Base-by-base conservation (phyloP, 148 eudicot species). In the Fagopyrum homotropicum region DNA sequence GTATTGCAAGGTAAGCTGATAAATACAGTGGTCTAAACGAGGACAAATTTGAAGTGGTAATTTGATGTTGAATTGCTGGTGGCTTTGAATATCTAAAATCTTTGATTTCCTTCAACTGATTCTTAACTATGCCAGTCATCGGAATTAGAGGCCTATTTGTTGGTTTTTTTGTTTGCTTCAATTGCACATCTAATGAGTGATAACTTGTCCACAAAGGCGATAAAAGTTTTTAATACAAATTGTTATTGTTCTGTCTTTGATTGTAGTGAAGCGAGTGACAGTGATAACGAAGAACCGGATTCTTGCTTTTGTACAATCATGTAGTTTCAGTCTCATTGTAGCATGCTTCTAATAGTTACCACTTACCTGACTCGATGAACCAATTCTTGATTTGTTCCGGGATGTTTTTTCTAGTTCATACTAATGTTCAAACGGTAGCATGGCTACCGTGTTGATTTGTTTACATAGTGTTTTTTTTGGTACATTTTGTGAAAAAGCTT, bases 261-360 rank as follows among this genome's bases (percentile, higher is more conserved):
- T 16, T 85, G 88, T 83, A 85, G 88, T 73, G 88, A 85, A 17
- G 85, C 54, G 47, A 85, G 88, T 52, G 88, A 85, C 77, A 82
- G 80, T 59, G 85, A 82, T 10, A 85, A 80, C 35, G 83, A 80
- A 19, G 85, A 82, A 47, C 52, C 75, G 26, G 87, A 80, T 75
- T 40, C 81, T 73, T 85, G 87, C 75, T 82, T 80, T 50, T 85
- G 88, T 80, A 82, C 80, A 80, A 82, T 85, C 73, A 85, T 85
- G 88, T 85, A 82, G 76, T 78, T 55, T 75, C 69, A 63, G 35
- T 63, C 45, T 29, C 14, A n/a, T 63, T 35, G 15, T 26, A 35
- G 0, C 12, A 63, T 30, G n/a, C 69, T 3, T 57, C 30, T 19
- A 19, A 57, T 57, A 19, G 63, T 17, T 57, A 8, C 14, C 66